phyloP scores from a whole-genome alignment of 148 eudicot species.

The Drosera capensis region DNA sequence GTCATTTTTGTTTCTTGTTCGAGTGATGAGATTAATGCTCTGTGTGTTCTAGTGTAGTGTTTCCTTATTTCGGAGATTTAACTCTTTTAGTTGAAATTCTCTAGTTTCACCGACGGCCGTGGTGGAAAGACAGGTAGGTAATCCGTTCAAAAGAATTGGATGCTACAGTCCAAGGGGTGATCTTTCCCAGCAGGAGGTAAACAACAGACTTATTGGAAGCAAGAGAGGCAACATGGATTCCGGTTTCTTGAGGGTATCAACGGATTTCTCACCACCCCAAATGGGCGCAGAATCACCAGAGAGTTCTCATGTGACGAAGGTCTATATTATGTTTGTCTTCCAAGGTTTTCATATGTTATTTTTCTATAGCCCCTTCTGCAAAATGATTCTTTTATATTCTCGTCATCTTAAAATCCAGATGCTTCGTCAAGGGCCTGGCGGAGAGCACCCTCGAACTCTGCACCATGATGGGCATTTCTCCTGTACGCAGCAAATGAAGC shows the following conservation, averaged over 20 bases:
- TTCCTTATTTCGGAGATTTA: constrained; percentile 2
- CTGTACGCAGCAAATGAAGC: constrained; percentile 27
- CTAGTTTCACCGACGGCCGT: constrained; percentile 14
- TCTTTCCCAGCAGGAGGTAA: constrained; percentile 28
- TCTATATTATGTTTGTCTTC: constrained; percentile 6
- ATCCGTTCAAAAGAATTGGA: constrained; percentile 42
- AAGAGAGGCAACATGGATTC: constrained; percentile 51
- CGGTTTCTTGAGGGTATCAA: constrained; percentile 30
- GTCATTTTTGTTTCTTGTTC: no score
- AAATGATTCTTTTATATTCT: background rate
- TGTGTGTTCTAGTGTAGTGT: no score
- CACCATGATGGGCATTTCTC: constrained; percentile 30
- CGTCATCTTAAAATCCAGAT: constrained; percentile 23
- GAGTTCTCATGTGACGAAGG: constrained; percentile 45
- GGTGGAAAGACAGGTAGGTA: constrained; percentile 36
- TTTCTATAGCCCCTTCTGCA: background rate
- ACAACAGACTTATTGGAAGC: constrained; percentile 27
- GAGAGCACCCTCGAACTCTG: constrained; percentile 29
- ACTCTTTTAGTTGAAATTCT: constrained; percentile 6
- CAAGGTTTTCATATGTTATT: background rate
- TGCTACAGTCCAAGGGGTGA: constrained; percentile 41
- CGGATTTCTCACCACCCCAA: constrained; percentile 32
- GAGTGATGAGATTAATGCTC: no score
- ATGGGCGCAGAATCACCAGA: constrained; percentile 27
- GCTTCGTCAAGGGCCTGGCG: constrained; percentile 33